Base-by-base conservation (phyloP, 1,284 basidiomycete genomes). In the Thecaphora thlaspeos region DNA sequence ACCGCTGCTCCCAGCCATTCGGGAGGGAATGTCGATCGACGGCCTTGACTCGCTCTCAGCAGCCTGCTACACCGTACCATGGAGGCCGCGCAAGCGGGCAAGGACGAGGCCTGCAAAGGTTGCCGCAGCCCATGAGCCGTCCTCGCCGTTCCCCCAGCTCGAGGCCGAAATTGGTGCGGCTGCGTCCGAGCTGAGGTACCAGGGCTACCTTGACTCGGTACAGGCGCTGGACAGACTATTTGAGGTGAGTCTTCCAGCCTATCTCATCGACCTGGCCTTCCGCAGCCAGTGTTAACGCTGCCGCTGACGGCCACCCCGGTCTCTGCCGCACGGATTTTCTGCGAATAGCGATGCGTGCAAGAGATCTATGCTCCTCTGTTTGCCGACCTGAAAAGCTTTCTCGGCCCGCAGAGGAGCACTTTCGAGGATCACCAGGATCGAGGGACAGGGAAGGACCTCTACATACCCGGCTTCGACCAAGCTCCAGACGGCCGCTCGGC, bases 41-140 rank as follows among this genome's bases (percentile, higher is more conserved):
- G 46, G 51, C 36, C 58, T 65, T 34, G 58, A 65, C 39, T 46
- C 37, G 0, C 54, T 61, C 54, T 65, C 62, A 7, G 57, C 62
- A 1, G 48, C 46, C 24, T 65, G 62, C 62, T 65, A 57, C 46
- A 65, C 62, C 28, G 57, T 65, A 43, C 62, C 62, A 4, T 61
- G 62, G 57, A 53, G 52, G 24, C 58, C 15, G 37, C 37, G 42
- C 19, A 65, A 65, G 43, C 51, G 51, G 32, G 24, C 48, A 2
- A 52, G 46, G 39, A 46, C 43, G 47, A 15, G 21, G 1, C 2
- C 43, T 17, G 37, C 50, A 11, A 28, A 28, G 26, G 26, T 11
- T 11, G 26, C 26, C 26, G 26, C 26, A 28, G 26, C 26, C n/a
- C n/a, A n/a, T n/a, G n/a, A n/a, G n/a, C n/a, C n/a, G n/a, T n/a